Base-by-base conservation (phyloP, 352 stramenopile genomes). In the Globisporangium okanoganense region DNA sequence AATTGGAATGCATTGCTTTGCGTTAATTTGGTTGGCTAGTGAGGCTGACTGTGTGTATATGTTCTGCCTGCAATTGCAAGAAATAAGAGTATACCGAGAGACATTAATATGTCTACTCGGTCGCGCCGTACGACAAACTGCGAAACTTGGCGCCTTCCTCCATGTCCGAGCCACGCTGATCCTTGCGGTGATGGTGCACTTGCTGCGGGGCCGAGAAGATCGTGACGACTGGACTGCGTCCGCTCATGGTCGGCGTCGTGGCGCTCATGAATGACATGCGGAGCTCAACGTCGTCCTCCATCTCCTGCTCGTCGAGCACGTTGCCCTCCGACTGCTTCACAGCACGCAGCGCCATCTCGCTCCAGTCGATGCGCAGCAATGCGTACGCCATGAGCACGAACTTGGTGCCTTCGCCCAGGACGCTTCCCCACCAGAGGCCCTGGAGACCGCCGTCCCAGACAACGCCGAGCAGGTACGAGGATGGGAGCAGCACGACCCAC, bases 391-490 rank as follows among this genome's bases (percentile, higher is more conserved):
- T 83, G 40, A 91, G 66, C 59, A 59, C 64, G 62, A 91, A 93
- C 70, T 93, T 93, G 66, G 76, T 76, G 8, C 64, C 72, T 63
- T 93, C 83, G n/a, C 81, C 83, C 14, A 72, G 58, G 18, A 93
- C 72, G 67, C 79, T 89, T 25, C 81, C 83, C 76, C 75, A 93
- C 83, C 83, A 93, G 22, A 93, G 76, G 1, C 81, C 81, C 36
- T 75, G 68, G 6, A 93, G 71, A 0, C 79, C 83, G 43, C 70
- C 63, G 12, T 75, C 22, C 55, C 73, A 76, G 8, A 73, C 66
- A 59, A 93, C 69, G 14, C 83, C 83, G 25, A 90, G 62, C 6
- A 75, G 5, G 40, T 91, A 91, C 41, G 81, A 87, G 1, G 66
- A 61, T 1, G 83, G 83, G 5, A 93, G 64, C 67, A 89, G 81